Evolutionary conservation across 148 eudicot genomes (phyloP).

Genomic region (Nepenthes mirabilis): DNA sequence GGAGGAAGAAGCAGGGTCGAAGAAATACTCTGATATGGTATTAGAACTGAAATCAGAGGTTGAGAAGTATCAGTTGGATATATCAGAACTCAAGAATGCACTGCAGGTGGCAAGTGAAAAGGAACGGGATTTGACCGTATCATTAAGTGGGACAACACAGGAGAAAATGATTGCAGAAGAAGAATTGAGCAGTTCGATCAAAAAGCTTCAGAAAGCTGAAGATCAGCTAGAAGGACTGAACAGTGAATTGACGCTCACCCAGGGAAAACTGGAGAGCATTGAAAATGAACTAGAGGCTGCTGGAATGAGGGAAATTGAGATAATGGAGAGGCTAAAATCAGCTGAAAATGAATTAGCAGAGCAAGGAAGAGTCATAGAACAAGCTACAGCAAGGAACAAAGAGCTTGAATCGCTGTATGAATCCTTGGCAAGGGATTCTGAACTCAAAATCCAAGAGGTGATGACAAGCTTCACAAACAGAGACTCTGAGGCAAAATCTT

Average conservation of each 20-base stretch:
- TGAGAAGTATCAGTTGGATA: neutral
- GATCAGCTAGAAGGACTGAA: constrained; percentile 22
- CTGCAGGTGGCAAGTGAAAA: constrained; percentile 31
- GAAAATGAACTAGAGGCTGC: constrained; percentile 54
- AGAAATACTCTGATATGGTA: constrained; percentile 12
- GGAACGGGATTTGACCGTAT: neutral
- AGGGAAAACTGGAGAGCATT: constrained; percentile 39
- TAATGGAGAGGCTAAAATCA: constrained; percentile 48
- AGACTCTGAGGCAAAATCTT: constrained; percentile 50
- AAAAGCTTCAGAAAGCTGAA: constrained; percentile 39
- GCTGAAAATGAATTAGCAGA: constrained; percentile 52
- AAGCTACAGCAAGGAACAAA: constrained; percentile 28
- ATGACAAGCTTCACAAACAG: constrained; percentile 20
- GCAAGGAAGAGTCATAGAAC: constrained; percentile 37
- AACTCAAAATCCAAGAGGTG: constrained; percentile 34
- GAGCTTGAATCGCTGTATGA: constrained; percentile 57
- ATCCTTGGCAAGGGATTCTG: constrained; percentile 28
- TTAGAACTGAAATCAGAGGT: neutral
- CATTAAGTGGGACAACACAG: constrained; percentile 5
- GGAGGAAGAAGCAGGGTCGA: constrained; percentile 51
- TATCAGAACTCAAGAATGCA: neutral
- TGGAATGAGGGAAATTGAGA: constrained; percentile 41
- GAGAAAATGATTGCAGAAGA: constrained; percentile 44
- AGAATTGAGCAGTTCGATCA: constrained; percentile 15
- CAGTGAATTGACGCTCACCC: constrained; percentile 23